phyloP scores from a whole-genome alignment of 805 yeast species.

The Saitoella complicata region DNA sequence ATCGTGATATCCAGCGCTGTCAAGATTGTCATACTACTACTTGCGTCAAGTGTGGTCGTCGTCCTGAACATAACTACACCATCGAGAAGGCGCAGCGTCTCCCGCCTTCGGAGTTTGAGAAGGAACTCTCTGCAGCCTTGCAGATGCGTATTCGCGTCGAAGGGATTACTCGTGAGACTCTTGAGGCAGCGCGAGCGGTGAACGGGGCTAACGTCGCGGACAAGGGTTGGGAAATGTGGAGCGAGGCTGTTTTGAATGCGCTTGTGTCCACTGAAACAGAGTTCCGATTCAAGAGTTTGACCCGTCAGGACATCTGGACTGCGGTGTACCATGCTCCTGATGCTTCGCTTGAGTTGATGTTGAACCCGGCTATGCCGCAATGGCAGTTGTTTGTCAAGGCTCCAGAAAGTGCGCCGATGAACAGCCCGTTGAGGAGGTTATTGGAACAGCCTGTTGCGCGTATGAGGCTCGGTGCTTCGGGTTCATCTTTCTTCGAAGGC shows the following conservation, averaged over 20 bases:
- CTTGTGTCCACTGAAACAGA: background rate
- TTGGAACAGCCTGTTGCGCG: slow-evolving; percentile 6
- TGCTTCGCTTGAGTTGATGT: slow-evolving; percentile 2
- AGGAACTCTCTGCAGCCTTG: slow-evolving; percentile 1
- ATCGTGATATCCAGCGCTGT: slow-evolving; percentile 2
- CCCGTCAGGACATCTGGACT: slow-evolving; percentile 5
- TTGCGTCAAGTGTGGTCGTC: slow-evolving; percentile 3
- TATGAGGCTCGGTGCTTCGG: background rate
- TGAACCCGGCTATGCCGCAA: background rate
- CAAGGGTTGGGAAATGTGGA: background rate
- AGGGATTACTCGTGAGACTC: background rate
- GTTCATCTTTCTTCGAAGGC: background rate
- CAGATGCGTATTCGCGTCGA: slow-evolving; percentile 5
- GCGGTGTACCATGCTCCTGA: slow-evolving; percentile 2
- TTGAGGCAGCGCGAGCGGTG: no score
- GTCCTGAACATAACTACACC: slow-evolving; percentile 4
- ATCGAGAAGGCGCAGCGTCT: slow-evolving; percentile 2
- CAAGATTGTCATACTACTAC: slow-evolving; percentile 1
- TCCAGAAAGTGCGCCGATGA: slow-evolving; percentile 3
- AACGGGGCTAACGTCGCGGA: background rate
- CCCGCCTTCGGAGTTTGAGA: slow-evolving; percentile 2
- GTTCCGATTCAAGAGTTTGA: slow-evolving; percentile 2
- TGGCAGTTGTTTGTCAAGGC: slow-evolving; percentile 5
- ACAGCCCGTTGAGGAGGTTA: slow-evolving; percentile 2
- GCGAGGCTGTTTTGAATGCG: background rate